phyloP scores from a whole-genome alignment of 345 rosid genomes.

The Alliaria petiolata region DNA sequence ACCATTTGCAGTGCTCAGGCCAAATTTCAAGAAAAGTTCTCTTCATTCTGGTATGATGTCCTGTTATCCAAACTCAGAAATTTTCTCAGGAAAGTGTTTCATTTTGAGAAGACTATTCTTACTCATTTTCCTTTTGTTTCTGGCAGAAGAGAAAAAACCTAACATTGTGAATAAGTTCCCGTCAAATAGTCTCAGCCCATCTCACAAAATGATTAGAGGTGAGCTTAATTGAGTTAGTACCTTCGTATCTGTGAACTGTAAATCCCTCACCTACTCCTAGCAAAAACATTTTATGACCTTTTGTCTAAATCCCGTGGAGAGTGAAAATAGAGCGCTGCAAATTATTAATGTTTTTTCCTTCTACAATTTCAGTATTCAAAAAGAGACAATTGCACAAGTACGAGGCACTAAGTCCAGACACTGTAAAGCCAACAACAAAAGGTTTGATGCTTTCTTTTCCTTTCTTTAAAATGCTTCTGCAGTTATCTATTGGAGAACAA shows the following conservation, averaged over 20 bases:
- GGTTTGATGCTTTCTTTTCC: slow-evolving; percentile 38
- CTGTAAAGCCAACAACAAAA: slow-evolving; percentile 26
- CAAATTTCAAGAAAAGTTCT: slow-evolving; percentile 40
- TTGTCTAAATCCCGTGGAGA: background rate
- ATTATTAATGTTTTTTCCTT: slow-evolving; percentile 14
- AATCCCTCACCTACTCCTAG: background rate
- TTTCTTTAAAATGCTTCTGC: background rate
- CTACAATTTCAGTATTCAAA: slow-evolving; percentile 55
- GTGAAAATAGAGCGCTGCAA: background rate
- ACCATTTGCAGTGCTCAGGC: slow-evolving; percentile 20
- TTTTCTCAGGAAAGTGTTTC: background rate
- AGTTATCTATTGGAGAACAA: background rate
- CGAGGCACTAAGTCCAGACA: slow-evolving; percentile 38
- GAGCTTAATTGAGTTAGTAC: slow-evolving; percentile 8
- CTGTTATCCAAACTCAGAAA: background rate
- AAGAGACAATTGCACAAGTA: slow-evolving; percentile 58
- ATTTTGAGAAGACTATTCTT: background rate
- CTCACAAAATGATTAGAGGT: slow-evolving; percentile 69
- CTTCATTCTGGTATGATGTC: slow-evolving; percentile 39
- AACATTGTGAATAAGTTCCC: slow-evolving; percentile 24
- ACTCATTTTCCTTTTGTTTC: background rate
- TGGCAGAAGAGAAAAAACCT: slow-evolving; percentile 30
- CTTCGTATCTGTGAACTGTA: background rate
- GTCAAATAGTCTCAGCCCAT: slow-evolving; percentile 42
- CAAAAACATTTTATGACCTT: background rate